Evolutionary conservation across 2,329 filamentous ascomycete species (phyloP).

Genomic region (Neocucurbitaria cava): DNA sequence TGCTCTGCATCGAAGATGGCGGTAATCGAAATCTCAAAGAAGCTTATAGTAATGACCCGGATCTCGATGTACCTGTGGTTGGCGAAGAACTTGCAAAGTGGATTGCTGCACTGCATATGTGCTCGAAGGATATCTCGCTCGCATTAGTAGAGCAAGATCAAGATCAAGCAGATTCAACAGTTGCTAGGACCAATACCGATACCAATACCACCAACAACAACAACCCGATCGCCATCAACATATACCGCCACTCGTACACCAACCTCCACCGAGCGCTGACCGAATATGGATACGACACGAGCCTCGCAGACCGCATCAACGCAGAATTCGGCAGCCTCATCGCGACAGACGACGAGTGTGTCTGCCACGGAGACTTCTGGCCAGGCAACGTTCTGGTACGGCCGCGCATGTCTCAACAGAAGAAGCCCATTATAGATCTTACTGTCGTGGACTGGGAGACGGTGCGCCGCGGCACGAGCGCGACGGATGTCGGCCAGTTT

Average conservation of each 20-base stretch:
- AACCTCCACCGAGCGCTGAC: conserved; percentile 32
- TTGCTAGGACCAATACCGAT: too few relatives aligned
- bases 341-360: conserved; percentile 36
- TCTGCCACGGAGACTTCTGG: conserved; percentile 52
- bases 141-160: conserved; percentile 3
- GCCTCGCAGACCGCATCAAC: conserved; percentile 34
- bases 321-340: conserved; percentile 37
- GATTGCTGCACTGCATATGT: conserved; percentile 40
- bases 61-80: conserved; percentile 25
- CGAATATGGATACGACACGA: conserved; percentile 28
- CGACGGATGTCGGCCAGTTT: conserved; percentile 50
- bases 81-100: conserved; percentile 39
- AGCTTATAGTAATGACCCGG: conserved; percentile 30
- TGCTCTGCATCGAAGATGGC: conserved; percentile 42
- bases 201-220: too few relatives aligned
- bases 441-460: conserved; percentile 50
- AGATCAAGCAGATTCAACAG: too few relatives aligned
- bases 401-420: not conserved
- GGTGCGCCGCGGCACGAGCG: conserved; percentile 39
- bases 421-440: conserved; percentile 13
- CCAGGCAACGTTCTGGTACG: conserved; percentile 46
- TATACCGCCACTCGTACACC: conserved; percentile 41
- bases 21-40: conserved; percentile 41
- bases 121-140: conserved; percentile 16
- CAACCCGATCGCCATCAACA: conserved; percentile 33